These are phyloP conservation scores for Calonectria fujianensis DNA, from an alignment of 2,329 filamentous ascomycete genomes.

Conservation along the genomic window DNA sequence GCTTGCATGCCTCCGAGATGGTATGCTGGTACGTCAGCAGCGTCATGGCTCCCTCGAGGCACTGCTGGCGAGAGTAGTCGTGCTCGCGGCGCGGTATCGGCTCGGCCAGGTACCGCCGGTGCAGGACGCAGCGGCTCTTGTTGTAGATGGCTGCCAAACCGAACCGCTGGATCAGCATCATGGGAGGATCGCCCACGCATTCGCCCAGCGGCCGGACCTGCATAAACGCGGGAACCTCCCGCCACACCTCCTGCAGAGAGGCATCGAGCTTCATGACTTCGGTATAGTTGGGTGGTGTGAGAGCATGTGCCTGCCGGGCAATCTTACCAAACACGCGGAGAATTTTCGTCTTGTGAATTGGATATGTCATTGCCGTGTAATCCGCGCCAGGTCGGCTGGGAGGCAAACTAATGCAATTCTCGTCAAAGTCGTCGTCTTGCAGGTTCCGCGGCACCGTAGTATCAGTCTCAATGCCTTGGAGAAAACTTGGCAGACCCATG, in stretches of 20 bases:
- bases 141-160: conserved; percentile 72
- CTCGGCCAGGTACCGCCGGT: conserved; percentile 72
- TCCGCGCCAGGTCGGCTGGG: conserved; percentile 74
- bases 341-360: conserved; percentile 70
- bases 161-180: conserved; percentile 71
- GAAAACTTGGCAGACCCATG: conserved; percentile 80
- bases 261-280: conserved; percentile 70
- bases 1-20: conserved; percentile 69
- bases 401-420: conserved; percentile 73
- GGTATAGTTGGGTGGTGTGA: conserved; percentile 67
- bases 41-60: conserved; percentile 69
- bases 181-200: conserved; percentile 68
- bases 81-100: conserved; percentile 65
- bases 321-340: conserved; percentile 70
- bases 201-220: conserved; percentile 68
- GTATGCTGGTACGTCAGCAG: conserved; percentile 69
- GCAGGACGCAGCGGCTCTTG: conserved; percentile 74
- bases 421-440: conserved; percentile 79
- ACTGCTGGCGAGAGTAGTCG: conserved; percentile 71
- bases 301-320: conserved; percentile 69
- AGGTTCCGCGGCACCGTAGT: conserved; percentile 77
- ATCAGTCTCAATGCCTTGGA: conserved; percentile 78
- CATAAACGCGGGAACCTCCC: conserved; percentile 68
- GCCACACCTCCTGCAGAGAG: conserved; percentile 67
- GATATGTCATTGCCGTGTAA: conserved; percentile 75